These are phyloP conservation scores for Pichia sp. DNA, from an alignment of 1,139 yeast genomes.

Conservation along the genomic window DNA sequence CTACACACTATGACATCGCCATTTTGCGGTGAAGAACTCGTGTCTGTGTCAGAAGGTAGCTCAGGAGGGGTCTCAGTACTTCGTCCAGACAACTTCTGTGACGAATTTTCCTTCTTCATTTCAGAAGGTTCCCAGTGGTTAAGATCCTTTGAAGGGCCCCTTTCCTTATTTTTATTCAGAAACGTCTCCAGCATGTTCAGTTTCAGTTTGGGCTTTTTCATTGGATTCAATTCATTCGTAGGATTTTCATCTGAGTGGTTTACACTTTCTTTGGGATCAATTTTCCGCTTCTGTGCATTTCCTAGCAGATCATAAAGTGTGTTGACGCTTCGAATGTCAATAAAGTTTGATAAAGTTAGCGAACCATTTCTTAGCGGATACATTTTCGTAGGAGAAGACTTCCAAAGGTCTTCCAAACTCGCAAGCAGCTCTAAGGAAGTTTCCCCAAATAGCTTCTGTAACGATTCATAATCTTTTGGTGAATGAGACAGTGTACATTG, in stretches of 20 bases:
- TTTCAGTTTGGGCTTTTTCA: neutral
- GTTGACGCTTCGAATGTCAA: constrained; percentile 32
- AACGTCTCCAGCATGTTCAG: neutral
- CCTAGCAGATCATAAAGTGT: constrained; percentile 44
- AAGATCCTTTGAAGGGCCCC: no score
- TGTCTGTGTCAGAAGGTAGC: neutral
- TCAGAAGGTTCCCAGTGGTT: no score
- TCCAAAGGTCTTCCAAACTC: constrained; percentile 30
- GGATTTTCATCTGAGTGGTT: neutral
- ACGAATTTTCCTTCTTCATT: neutral
- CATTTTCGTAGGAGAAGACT: constrained; percentile 19
- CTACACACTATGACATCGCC: constrained; percentile 9
- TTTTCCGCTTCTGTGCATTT: constrained; percentile 11
- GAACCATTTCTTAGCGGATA: constrained; percentile 47
- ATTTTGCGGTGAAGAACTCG: neutral
- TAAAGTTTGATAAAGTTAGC: constrained; percentile 47
- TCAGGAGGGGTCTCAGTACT: neutral
- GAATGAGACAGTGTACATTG: constrained; percentile 36
- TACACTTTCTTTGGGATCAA: neutral
- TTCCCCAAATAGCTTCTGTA: constrained; percentile 31
- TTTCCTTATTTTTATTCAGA: neutral
- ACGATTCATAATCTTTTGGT: constrained; percentile 32
- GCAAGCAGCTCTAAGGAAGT: constrained; percentile 32
- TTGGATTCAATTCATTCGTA: neutral
- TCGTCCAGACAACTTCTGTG: neutral